phyloP scores from a whole-genome alignment of 805 yeast genomes.

The Candida easanensis region DNA sequence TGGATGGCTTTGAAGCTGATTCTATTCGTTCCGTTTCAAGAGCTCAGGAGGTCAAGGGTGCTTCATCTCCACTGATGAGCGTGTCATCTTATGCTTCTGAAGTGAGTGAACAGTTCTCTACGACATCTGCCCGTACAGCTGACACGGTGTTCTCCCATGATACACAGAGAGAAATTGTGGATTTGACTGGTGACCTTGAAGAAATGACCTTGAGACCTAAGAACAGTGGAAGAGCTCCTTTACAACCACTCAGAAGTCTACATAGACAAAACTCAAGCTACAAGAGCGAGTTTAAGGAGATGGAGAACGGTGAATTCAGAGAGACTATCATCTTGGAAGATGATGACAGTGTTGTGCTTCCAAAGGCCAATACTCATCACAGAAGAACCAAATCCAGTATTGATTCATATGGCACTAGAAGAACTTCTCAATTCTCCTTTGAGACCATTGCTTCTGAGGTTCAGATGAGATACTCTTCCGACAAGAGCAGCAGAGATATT shows the following conservation, averaged over 20 bases:
- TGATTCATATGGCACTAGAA: constrained; percentile 4
- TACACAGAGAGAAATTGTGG: constrained; percentile 3
- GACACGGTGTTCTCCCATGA: constrained; percentile 8
- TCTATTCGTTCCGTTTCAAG: constrained; percentile 13
- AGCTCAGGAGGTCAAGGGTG: constrained; percentile 1
- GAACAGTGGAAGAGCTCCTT: neutral
- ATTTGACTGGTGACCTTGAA: constrained; percentile 5
- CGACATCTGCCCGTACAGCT: constrained; percentile 11
- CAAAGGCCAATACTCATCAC: neutral
- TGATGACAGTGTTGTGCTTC: constrained; percentile 16
- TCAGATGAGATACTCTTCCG: constrained; percentile 10
- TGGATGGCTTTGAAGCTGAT: constrained; percentile 22
- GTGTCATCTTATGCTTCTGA: constrained; percentile 27
- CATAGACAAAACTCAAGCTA: constrained; percentile 1
- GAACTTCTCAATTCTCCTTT: constrained; percentile 22
- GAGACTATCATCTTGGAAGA: constrained; percentile 27
- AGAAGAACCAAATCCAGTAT: constrained; percentile 15
- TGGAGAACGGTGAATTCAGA: constrained; percentile 19
- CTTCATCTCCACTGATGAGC: constrained; percentile 18
- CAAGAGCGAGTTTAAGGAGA: constrained; percentile 17
- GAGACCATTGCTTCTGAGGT: constrained; percentile 26
- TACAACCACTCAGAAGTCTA: neutral
- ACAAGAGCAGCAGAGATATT: neutral
- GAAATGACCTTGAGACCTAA: constrained; percentile 5
- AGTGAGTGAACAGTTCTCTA: constrained; percentile 24